Evolutionary conservation across 139 green algal genomes (phyloP).

Genomic region (Chlamydomonas eustigma): DNA sequence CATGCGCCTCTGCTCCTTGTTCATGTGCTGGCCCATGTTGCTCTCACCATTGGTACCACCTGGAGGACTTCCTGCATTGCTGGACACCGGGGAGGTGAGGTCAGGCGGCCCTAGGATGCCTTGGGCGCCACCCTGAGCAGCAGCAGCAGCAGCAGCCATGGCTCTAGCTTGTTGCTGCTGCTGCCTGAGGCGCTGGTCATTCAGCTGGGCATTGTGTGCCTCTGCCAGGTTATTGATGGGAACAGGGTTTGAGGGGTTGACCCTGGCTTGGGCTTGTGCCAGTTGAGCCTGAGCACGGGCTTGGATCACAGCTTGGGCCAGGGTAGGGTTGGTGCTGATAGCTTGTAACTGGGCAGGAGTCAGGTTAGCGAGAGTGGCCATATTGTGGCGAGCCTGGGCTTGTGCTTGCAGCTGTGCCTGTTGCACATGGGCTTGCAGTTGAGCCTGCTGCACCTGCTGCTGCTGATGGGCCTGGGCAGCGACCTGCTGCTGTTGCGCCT

Average conservation of each 20-base stretch:
- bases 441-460: constrained; percentile 9
- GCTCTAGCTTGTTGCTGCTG: not conserved
- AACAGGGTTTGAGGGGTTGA: not conserved
- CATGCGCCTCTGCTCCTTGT: constrained; percentile 40
- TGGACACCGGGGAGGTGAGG: not conserved
- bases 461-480: constrained; percentile 11
- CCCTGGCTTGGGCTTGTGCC: constrained; percentile 1
- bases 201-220: not conserved
- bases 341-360: constrained; percentile 4
- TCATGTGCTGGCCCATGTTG: not conserved
- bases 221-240: not conserved
- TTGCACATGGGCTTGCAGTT: not conserved
- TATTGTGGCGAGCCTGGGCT: not conserved
- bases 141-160: not conserved
- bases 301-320: constrained; percentile 2
- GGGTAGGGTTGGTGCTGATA: not conserved
- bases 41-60: not conserved
- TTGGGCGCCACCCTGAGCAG: no score
- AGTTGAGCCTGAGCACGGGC: not conserved
- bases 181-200: not conserved
- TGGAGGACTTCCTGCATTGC: not conserved
- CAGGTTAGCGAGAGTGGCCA: constrained; percentile 4
- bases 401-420: constrained; percentile 7
- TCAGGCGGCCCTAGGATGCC: not conserved
- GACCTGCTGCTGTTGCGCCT: constrained; percentile 6